Evolutionary conservation across 306 rosid species (phyloP), one percentile per base, ranked within the genome.

Genomic region (Dalbergia cochinchinensis): DNA sequence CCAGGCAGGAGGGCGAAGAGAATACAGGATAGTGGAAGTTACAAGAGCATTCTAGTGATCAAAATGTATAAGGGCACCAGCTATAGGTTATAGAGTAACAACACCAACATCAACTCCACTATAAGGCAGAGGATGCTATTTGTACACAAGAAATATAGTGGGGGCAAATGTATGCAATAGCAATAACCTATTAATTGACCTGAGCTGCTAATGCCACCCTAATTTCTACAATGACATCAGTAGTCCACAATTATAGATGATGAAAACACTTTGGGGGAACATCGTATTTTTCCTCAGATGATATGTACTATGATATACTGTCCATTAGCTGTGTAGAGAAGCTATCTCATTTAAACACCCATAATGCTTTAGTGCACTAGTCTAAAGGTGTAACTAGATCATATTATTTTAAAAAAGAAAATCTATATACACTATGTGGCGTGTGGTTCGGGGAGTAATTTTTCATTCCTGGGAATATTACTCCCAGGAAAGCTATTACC

Each of bases 61-160:
- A 51, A 73, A 54, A 70, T 33, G 53, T 39, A 58, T 61, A 18
- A 50, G 5, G 47, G 15, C 53, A 71, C 69, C 13, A 55, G 16
- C 50, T 45, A 45, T 57, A 39, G 8, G 16, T 75, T 9, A 53
- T n/a, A 61, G 10, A 73, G n/a, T 73, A 15, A 69, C 39, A 63
- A 50, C 11, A 33, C 35, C 55, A 74, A 41, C 55, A 18, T 18
- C 44, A 51, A 50, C 59, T 37, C 51, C 68, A 50, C 55, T 18
- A 48, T 42, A 73, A 65, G 41, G 80, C 73, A 78, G 51, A 15
- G 42, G 80, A 11, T 26, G 58, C 68, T n/a, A 26, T 10, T 73
- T 63, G 62, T 50, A 41, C 20, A 69, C 33, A 18, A 74, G 59
- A 53, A 9, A 53, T 20, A 48, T n/a, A 20, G 19, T 13, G 44